Evolutionary conservation across 225 moss, liverwort and hornwort genomes (phyloP).

Genomic region (Ulota crispa): DNA sequence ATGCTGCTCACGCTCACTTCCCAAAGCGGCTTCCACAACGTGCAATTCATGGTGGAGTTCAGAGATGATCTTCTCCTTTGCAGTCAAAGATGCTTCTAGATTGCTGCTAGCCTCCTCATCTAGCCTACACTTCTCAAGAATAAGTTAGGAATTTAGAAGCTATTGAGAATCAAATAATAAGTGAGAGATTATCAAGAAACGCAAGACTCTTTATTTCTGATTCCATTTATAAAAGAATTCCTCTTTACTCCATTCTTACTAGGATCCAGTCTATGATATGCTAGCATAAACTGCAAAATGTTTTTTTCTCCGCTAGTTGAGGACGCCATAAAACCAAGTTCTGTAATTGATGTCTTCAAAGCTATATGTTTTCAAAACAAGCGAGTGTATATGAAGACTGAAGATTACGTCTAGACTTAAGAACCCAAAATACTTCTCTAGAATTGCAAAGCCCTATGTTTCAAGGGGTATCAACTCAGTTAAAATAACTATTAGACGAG

Average conservation of each 20-base stretch:
- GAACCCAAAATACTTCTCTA: not conserved
- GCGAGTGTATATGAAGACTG: not conserved
- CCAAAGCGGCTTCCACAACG: slow-evolving; percentile 68
- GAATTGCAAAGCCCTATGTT: not conserved
- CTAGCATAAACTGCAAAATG: not conserved
- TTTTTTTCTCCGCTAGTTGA: not conserved
- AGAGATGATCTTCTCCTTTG: slow-evolving; percentile 91
- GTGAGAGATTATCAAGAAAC: not conserved
- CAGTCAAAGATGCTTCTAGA: slow-evolving; percentile 80
- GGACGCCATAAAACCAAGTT: not conserved
- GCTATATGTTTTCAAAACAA: not conserved
- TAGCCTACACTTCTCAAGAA: slow-evolving; percentile 45
- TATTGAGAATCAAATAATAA: not conserved
- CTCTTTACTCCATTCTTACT: not conserved
- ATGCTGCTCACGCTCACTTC: slow-evolving; percentile 73
- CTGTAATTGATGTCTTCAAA: not conserved
- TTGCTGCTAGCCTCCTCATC: slow-evolving; percentile 88
- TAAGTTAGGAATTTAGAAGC: not conserved
- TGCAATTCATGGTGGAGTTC: slow-evolving; percentile 82
- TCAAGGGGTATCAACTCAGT: not conserved
- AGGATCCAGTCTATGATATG: not conserved
- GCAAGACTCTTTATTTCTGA: not conserved
- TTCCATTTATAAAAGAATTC: not conserved
- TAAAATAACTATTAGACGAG: not conserved
- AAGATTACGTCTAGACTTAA: not conserved